phyloP scores from a whole-genome alignment of 1,284 basidiomycete genomes.

The Trametes hirsuta region DNA sequence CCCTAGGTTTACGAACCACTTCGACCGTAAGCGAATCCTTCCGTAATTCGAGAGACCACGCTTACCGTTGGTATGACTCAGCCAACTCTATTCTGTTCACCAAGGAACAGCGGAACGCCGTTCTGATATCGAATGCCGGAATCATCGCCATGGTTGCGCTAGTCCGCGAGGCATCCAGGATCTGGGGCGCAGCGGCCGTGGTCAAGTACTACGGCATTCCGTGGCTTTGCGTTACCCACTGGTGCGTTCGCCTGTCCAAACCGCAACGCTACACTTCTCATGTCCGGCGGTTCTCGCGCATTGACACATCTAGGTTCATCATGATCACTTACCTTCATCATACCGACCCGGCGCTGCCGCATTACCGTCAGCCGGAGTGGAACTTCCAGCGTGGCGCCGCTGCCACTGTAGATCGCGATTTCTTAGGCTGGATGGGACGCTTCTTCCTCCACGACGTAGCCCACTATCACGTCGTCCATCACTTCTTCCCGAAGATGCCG shows the following conservation, averaged over 20 bases:
- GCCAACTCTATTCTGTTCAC: slow-evolving; percentile 60
- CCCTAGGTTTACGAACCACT: slow-evolving; percentile 67
- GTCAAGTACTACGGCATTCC: slow-evolving; percentile 61
- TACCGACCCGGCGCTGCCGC: slow-evolving; percentile 43
- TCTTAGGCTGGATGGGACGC: slow-evolving; percentile 53
- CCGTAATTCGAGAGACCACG: not conserved
- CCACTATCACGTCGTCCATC: slow-evolving; percentile 46
- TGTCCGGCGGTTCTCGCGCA: slow-evolving; percentile 45
- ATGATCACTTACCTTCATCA: slow-evolving; percentile 47
- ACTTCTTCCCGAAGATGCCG: slow-evolving; percentile 42
- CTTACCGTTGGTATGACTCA: slow-evolving; percentile 22
- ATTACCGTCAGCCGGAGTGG: slow-evolving; percentile 49
- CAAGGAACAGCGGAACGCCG: slow-evolving; percentile 50
- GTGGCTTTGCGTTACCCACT: slow-evolving; percentile 59
- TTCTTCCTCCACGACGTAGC: slow-evolving; percentile 49
- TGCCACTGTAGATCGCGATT: slow-evolving; percentile 57
- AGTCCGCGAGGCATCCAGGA: slow-evolving; percentile 37
- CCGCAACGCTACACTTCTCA: slow-evolving; percentile 43
- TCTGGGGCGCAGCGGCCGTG: slow-evolving; percentile 44
- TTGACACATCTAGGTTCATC: slow-evolving; percentile 30
- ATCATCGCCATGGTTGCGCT: slow-evolving; percentile 50
- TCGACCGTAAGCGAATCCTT: slow-evolving; percentile 47
- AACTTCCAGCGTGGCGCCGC: slow-evolving; percentile 59
- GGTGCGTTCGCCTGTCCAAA: slow-evolving; percentile 38
- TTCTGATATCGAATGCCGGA: slow-evolving; percentile 59